phyloP scores from a whole-genome alignment of 306 rosid genomes.

The apple (Malus domestica) region DNA sequence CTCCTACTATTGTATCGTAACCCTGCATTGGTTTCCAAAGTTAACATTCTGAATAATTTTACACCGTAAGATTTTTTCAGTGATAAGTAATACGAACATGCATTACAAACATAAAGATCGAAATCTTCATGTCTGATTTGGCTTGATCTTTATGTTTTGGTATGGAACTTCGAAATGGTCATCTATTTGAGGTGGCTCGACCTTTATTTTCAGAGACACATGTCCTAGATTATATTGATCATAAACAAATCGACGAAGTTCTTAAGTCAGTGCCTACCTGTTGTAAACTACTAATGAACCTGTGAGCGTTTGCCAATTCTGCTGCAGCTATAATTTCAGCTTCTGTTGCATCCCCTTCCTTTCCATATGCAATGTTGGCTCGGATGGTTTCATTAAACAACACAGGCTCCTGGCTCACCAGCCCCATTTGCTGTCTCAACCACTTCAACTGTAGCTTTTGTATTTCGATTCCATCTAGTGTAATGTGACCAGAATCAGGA shows the following conservation, averaged over 20 bases:
- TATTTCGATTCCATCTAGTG: constrained; percentile 48
- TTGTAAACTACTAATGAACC: constrained; percentile 58
- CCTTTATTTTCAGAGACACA: too few relatives aligned
- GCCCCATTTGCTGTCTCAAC: constrained; percentile 63
- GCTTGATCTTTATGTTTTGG: neutral
- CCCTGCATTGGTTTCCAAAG: constrained; percentile 33
- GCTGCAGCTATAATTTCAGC: constrained; percentile 56
- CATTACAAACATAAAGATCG: neutral
- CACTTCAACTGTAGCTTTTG: constrained; percentile 43
- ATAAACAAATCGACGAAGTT: neutral
- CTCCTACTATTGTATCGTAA: constrained; percentile 48
- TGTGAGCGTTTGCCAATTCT: constrained; percentile 54
- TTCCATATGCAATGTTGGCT: constrained; percentile 60
- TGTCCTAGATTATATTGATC: neutral
- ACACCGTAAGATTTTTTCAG: neutral
- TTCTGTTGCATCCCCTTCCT: constrained; percentile 51
- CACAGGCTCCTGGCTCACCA: constrained; percentile 65
- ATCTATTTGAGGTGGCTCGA: neutral
- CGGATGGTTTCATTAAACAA: constrained; percentile 52
- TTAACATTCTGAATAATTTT: neutral
- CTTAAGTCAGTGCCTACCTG: constrained; percentile 21
- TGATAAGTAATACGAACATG: neutral
- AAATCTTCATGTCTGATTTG: neutral
- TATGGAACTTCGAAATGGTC: too few relatives aligned
- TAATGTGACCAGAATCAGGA: constrained; percentile 55